Evolutionary conservation across 176 grass and related monocot genomes (phyloP).

Genomic region (Luzula sylvatica): DNA sequence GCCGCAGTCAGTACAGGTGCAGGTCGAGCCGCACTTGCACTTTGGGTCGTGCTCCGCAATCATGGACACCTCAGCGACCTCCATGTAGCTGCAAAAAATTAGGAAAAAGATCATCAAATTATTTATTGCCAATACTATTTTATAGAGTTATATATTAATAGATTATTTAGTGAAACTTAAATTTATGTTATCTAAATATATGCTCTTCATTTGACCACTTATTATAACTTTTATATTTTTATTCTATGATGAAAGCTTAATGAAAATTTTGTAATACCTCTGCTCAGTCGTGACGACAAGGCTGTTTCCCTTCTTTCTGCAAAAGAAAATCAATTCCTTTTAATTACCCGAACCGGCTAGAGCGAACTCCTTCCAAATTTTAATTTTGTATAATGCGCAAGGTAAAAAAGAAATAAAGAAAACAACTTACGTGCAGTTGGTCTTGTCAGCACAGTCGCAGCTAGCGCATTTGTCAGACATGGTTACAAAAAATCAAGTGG

Average conservation of each 20-base stretch:
- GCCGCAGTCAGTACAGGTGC: constrained; percentile 40
- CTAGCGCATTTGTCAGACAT: constrained; percentile 79
- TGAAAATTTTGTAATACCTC: constrained; percentile 36
- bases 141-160: too few species aligned
- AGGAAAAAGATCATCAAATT: neutral
- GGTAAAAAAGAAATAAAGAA: neutral
- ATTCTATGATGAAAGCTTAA: neutral
- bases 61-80: constrained; percentile 15
- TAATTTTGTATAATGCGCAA: neutral
- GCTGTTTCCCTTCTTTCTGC: constrained; percentile 69
- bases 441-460: constrained; percentile 90
- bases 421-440: constrained; percentile 50
- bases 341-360: neutral
- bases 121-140: too few species aligned
- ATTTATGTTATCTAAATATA: too few species aligned
- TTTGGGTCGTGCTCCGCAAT: constrained; percentile 31
- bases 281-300: constrained; percentile 39
- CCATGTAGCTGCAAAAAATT: constrained; percentile 33
- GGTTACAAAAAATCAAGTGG: neutral
- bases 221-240: neutral
- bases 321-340: neutral
- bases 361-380: neutral
- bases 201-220: too few species aligned
- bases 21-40: constrained; percentile 58
- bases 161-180: too few species aligned